phyloP scores from a whole-genome alignment of 805 yeast species.

The Saccharomyces paradoxus region DNA sequence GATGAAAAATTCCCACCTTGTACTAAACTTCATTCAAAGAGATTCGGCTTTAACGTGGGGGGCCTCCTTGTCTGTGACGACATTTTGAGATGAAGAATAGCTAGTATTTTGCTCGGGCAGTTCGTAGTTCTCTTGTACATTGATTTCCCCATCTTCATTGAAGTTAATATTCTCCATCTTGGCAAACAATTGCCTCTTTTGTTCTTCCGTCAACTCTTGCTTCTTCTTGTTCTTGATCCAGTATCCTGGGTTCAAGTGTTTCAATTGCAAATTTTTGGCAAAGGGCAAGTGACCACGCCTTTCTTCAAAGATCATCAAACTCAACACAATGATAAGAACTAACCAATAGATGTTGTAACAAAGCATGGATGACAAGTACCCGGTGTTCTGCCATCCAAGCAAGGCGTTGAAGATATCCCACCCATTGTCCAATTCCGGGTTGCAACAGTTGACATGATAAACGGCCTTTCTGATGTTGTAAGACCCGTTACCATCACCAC shows the following conservation, averaged over 20 bases:
- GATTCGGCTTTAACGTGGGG: background rate
- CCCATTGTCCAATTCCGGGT: slow-evolving; percentile 84
- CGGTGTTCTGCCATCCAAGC: slow-evolving; percentile 96
- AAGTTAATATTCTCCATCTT: slow-evolving; percentile 34
- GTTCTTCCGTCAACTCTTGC: slow-evolving; percentile 43
- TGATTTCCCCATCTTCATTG: slow-evolving; percentile 30
- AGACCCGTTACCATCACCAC: slow-evolving; percentile 92
- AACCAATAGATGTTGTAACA: slow-evolving; percentile 90
- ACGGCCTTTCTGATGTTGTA: slow-evolving; percentile 72
- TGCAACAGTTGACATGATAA: slow-evolving; percentile 97
- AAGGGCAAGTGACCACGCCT: slow-evolving; percentile 74
- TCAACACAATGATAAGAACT: slow-evolving; percentile 44
- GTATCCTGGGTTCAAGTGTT: slow-evolving; percentile 63
- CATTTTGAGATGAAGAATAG: background rate
- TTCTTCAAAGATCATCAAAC: slow-evolving; percentile 74
- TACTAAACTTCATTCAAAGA: background rate
- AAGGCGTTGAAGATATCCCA: slow-evolving; percentile 96
- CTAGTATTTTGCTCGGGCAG: background rate
- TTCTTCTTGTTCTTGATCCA: slow-evolving; percentile 62
- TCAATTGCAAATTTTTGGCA: slow-evolving; percentile 39
- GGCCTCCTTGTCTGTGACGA: background rate
- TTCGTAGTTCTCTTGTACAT: background rate
- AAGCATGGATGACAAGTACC: slow-evolving; percentile 85
- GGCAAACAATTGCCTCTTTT: slow-evolving; percentile 45
- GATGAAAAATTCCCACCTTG: background rate